These are phyloP conservation scores for Tuber magnatum DNA, from an alignment of 495 filamentous ascomycete genomes.

Conservation along the genomic window DNA sequence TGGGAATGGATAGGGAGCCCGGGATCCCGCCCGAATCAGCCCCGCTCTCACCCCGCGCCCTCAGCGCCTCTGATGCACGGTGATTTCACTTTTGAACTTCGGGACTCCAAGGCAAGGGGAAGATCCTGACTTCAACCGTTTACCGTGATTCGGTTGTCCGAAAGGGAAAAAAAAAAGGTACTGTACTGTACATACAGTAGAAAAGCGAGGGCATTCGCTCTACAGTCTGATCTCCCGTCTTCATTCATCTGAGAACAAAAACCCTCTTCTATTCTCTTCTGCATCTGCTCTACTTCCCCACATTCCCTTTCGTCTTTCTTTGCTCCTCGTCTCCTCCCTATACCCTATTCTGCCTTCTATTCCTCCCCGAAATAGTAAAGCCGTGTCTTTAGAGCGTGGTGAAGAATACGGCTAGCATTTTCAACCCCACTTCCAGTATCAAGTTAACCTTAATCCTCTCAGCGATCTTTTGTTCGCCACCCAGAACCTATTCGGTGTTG, in stretches of 20 bases:
- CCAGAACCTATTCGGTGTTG: background rate
- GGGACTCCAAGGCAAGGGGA: background rate
- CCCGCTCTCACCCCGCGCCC: constrained; percentile 38
- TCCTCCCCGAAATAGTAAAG: background rate
- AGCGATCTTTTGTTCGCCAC: background rate
- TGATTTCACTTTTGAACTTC: constrained; percentile 26
- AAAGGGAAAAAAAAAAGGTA: background rate
- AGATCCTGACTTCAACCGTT: background rate
- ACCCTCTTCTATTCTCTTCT: background rate
- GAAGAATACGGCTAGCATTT: background rate
- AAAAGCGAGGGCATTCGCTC: background rate
- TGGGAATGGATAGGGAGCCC: background rate
- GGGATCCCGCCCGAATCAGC: constrained; percentile 16
- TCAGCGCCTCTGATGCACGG: constrained; percentile 24
- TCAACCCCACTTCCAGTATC: background rate
- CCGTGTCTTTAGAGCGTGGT: background rate
- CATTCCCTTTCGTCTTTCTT: background rate
- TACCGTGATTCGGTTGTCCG: background rate
- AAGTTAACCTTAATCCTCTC: background rate
- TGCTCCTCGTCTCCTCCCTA: background rate
- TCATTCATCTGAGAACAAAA: background rate
- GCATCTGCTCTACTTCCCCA: background rate
- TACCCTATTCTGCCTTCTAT: background rate
- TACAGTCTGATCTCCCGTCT: background rate
- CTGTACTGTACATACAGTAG: background rate